Evolutionary conservation across 2,329 filamentous ascomycete species (phyloP).

Genomic region (Exophiala dermatitidis): DNA sequence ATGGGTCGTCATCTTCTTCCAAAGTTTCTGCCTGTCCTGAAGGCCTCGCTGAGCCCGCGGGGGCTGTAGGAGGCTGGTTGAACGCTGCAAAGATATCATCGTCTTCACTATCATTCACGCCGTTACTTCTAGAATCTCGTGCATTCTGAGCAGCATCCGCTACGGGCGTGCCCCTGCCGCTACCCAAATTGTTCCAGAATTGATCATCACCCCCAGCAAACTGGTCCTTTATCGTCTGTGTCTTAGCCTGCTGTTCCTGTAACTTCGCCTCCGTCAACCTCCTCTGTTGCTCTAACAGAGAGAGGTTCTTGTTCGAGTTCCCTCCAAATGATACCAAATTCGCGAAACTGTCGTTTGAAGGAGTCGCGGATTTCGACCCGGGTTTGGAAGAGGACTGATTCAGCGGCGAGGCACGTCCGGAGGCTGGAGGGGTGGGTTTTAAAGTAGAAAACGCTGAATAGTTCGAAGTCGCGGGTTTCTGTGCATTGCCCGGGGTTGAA

Average conservation of each 20-base stretch:
- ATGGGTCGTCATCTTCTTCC: slow-evolving; percentile 73
- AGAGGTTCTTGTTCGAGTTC: slow-evolving; percentile 57
- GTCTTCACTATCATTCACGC: slow-evolving; percentile 43
- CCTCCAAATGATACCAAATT: slow-evolving; percentile 57
- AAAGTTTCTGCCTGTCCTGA: slow-evolving; percentile 25
- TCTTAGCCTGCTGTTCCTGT: slow-evolving; percentile 66
- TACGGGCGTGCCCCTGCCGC: slow-evolving; percentile 42
- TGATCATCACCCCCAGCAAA: slow-evolving; percentile 62
- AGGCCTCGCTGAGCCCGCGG: slow-evolving; percentile 27
- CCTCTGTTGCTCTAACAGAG: slow-evolving; percentile 57
- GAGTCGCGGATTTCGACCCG: slow-evolving; percentile 37
- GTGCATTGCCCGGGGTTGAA: slow-evolving; percentile 31
- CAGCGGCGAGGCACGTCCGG: slow-evolving; percentile 40
- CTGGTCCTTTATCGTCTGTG: slow-evolving; percentile 63
- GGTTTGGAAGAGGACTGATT: slow-evolving; percentile 31
- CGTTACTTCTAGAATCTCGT: slow-evolving; percentile 3
- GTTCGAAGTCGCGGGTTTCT: slow-evolving; percentile 34
- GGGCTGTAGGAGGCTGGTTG: slow-evolving; percentile 36
- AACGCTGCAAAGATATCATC: slow-evolving; percentile 58
- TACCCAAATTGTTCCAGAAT: slow-evolving; percentile 68
- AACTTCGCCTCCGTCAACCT: slow-evolving; percentile 69
- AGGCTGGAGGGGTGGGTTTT: slow-evolving; percentile 34
- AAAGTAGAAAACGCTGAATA: slow-evolving; percentile 32
- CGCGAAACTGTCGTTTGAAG: slow-evolving; percentile 50
- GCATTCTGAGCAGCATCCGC: slow-evolving; percentile 14